Conservation (phyloP, 1,284 basidiomycete genomes). For the Cutaneotrichosporon cutaneum region DNA sequence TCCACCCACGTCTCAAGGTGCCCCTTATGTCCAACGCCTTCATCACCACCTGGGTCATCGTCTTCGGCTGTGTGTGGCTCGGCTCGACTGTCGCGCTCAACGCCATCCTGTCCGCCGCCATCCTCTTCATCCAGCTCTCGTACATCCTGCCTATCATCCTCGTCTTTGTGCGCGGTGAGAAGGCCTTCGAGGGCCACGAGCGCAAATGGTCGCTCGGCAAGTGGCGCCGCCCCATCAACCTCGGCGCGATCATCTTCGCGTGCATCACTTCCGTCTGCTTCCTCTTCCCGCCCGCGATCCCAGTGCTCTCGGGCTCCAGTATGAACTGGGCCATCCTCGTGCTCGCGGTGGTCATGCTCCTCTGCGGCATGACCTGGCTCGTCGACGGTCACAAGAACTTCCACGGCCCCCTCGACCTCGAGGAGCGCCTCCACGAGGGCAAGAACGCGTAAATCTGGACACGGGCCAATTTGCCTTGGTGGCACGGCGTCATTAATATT, state of each 20-base stretch:
- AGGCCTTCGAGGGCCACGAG: slow-evolving; percentile 43
- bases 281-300: slow-evolving; percentile 56
- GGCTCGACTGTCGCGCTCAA: slow-evolving; percentile 46
- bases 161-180: slow-evolving; percentile 52
- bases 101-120: slow-evolving; percentile 41
- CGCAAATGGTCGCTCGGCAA: slow-evolving; percentile 46
- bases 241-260: slow-evolving; percentile 51
- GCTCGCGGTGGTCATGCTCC: slow-evolving; percentile 37
- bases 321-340: slow-evolving; percentile 56
- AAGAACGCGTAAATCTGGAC: slow-evolving; percentile 8
- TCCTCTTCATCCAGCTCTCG: slow-evolving; percentile 31
- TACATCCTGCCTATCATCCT: slow-evolving; percentile 51
- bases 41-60: slow-evolving; percentile 49
- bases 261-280: slow-evolving; percentile 56
- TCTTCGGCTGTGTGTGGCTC: slow-evolving; percentile 36
- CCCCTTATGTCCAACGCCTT: slow-evolving; percentile 62
- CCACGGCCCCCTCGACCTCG: slow-evolving; percentile 51
- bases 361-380: slow-evolving; percentile 48
- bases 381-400: slow-evolving; percentile 50
- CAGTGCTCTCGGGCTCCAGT: slow-evolving; percentile 43
- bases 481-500: not conserved
- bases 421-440: slow-evolving; percentile 13
- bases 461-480: not conserved
- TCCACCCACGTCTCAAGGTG: slow-evolving; percentile 56
- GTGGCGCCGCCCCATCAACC: slow-evolving; percentile 45